Evolutionary conservation across 1,284 basidiomycete species (phyloP).

Genomic region (Afroboletus lepidellus): DNA sequence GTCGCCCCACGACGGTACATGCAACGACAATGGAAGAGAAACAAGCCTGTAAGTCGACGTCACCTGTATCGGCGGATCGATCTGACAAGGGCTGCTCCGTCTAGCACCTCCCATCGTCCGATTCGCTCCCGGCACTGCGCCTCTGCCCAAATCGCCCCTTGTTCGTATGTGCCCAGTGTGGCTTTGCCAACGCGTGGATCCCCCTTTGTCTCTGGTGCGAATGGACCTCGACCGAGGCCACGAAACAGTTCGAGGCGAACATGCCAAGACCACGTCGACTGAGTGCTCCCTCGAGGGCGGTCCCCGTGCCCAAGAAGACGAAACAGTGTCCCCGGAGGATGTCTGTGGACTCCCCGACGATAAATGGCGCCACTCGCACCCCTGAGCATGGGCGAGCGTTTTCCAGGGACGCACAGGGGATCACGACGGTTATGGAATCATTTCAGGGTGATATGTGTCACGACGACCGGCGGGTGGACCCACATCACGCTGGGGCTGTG

Average conservation of each 20-base stretch:
- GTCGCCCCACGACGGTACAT: constrained; percentile 31
- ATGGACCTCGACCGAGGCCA: constrained; percentile 44
- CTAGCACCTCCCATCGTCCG: constrained; percentile 45
- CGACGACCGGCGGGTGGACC: constrained; percentile 7
- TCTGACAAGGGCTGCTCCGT: constrained; percentile 11
- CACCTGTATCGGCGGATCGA: constrained; percentile 5
- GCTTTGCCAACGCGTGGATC: constrained; percentile 50
- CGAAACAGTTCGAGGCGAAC: constrained; percentile 38
- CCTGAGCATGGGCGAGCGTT: constrained; percentile 20
- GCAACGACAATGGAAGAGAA: constrained; percentile 36
- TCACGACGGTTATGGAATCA: constrained; percentile 29
- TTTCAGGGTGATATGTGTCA: constrained; percentile 24
- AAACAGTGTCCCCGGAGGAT: constrained; percentile 11
- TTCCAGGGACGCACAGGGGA: constrained; percentile 22
- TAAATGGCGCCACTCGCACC: constrained; percentile 22
- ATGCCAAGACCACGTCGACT: constrained; percentile 36
- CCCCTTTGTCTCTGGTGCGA: constrained; percentile 58
- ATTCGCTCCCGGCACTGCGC: constrained; percentile 53
- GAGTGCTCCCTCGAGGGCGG: constrained; percentile 38
- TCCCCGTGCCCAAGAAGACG: constrained; percentile 21
- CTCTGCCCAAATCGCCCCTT: constrained; percentile 46
- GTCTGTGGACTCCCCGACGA: constrained; percentile 23
- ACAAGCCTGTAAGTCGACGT: constrained; percentile 31
- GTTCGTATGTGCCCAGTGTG: constrained; percentile 51
- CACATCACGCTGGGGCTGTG: constrained; percentile 14